phyloP scores from a whole-genome alignment of 148 eudicot species.

The Rhododendron henanense region DNA sequence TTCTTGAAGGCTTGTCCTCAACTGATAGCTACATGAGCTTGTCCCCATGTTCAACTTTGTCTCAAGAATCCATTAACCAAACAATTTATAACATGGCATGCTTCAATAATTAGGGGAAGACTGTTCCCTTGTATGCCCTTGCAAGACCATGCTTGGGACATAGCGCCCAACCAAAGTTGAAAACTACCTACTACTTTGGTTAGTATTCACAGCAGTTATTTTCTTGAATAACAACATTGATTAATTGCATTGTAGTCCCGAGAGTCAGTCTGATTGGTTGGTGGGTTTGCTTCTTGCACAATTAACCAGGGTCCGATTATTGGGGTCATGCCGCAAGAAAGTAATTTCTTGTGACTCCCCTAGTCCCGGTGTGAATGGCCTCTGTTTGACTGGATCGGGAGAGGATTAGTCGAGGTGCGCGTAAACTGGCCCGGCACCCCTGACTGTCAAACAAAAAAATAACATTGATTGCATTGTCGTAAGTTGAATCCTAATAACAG shows the following conservation, averaged over 20 bases:
- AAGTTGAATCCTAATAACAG: neutral
- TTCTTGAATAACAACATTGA: neutral
- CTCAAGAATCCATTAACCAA: conserved; percentile 30
- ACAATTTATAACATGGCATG: neutral
- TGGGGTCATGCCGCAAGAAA: no score
- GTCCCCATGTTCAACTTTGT: conserved; percentile 19
- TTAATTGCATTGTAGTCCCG: neutral
- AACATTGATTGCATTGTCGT: neutral
- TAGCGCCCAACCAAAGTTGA: neutral
- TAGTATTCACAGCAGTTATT: neutral
- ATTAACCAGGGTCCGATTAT: no score
- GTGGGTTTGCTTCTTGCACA: no score
- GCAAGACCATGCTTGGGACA: neutral
- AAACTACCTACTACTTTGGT: neutral
- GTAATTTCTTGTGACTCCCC: neutral
- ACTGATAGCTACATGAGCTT: conserved; percentile 9
- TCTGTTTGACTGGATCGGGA: no score
- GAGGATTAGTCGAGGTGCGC: neutral
- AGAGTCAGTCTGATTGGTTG: no score
- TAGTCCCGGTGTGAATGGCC: neutral
- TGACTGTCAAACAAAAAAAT: no score
- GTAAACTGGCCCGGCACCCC: neutral
- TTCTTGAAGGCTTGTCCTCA: neutral
- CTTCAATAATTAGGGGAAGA: conserved; percentile 16
- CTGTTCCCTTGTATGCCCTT: conserved; percentile 16